Evolutionary conservation across 331 rosid species (phyloP).

Genomic region (Acacia concinna): DNA sequence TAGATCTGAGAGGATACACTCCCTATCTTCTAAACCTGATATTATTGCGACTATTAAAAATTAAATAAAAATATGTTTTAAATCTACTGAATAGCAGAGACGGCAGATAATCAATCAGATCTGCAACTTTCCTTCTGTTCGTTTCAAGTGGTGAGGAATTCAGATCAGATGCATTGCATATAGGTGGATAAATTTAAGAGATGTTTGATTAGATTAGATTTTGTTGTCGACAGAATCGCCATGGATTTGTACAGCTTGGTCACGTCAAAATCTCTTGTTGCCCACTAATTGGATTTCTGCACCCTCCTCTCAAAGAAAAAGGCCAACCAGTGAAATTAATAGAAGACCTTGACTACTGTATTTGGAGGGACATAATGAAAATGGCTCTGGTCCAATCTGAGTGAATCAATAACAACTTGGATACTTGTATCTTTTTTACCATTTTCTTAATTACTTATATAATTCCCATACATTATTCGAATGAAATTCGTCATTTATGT

Average conservation of each 20-base stretch:
- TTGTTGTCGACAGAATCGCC: neutral
- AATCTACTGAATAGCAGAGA: neutral
- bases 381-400: neutral
- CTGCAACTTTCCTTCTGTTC: neutral
- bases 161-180: neutral
- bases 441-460: neutral
- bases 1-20: neutral
- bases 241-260: neutral
- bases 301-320: neutral
- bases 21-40: neutral
- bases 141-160: neutral
- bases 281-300: neutral
- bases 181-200: neutral
- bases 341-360: neutral
- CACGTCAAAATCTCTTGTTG: neutral
- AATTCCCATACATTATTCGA: neutral
- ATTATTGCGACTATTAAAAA: neutral
- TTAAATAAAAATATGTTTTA: neutral
- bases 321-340: neutral
- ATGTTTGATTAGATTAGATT: neutral
- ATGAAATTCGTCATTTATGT: neutral
- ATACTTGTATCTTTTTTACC: neutral
- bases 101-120: neutral
- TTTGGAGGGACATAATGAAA: neutral
- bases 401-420: neutral